Conservation (phyloP, 2,329 filamentous ascomycete genomes). For the Aspergillus caelatus region DNA sequence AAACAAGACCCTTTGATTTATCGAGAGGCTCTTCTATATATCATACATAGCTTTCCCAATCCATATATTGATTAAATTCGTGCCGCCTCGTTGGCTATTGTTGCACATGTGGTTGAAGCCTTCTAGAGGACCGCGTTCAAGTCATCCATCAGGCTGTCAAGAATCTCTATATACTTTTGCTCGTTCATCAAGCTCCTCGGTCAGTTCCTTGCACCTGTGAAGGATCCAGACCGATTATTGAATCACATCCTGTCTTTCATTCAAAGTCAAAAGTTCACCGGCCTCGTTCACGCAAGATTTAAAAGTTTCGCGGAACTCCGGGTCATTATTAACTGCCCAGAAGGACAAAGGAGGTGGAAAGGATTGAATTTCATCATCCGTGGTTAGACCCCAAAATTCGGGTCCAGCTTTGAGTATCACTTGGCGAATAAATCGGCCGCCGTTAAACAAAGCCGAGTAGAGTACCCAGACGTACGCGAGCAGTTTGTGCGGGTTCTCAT, state of each 20-base stretch:
- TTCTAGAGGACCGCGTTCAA: background rate
- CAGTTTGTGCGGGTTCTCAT: background rate
- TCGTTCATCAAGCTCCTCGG: background rate
- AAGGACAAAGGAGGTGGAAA: background rate
- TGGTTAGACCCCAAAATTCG: background rate
- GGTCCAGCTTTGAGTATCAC: background rate
- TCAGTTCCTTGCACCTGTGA: background rate
- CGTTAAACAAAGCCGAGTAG: constrained; percentile 5
- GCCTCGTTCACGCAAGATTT: background rate
- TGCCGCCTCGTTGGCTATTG: background rate
- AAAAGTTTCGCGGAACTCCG: background rate
- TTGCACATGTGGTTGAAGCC: background rate
- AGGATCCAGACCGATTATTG: constrained; percentile 2
- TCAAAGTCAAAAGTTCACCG: background rate
- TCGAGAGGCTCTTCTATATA: no score
- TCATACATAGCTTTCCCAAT: no score
- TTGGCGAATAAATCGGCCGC: constrained; percentile 1
- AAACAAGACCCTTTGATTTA: no score
- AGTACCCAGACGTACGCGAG: constrained; percentile 6
- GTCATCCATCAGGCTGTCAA: background rate
- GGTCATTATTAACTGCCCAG: background rate
- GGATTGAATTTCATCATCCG: background rate
- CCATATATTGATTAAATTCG: background rate
- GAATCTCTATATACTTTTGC: background rate
- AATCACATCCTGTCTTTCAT: constrained; percentile 1